Base-by-base conservation (phyloP, 1,284 basidiomycete species). In the Meira miltonrushii region DNA sequence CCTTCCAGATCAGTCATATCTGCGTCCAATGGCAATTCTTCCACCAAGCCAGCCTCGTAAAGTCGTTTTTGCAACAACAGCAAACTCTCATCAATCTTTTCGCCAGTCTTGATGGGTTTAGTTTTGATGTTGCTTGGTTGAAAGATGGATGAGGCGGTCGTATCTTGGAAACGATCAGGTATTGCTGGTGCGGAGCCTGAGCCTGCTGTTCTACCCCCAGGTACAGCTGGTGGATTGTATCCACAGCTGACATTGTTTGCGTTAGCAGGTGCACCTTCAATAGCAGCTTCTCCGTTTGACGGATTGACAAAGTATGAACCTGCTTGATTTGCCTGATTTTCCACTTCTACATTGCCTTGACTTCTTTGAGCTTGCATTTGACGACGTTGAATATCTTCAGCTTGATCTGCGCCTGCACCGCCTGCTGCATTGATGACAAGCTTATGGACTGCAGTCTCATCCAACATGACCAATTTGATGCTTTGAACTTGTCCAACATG, bases 401-500 rank as follows among this genome's bases (percentile, higher is more conserved):
- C 49, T 11, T 47, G 51, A 17, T 66, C 66, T 17, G 53, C 67
- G 28, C 55, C 66, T 66, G 64, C 43, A 72, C 78, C 59, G 79
- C 81, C 28, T 79, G 62, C 47, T 28, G 64, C 66, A 41, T 65
- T 68, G 38, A 62, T 58, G 43, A 62, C 65, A 19, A 78, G 61
- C 64, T 74, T 68, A 39, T 66, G 57, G 2, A 76, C 63, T n/a
- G 73, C 70, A 19, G 67, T 68, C 23, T 71, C 65, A 56, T 75
- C 69, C 66, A 77, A 66, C 67, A 86, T 83, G 49, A 95, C 80
- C 28, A 96, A 80, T 72, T 86, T 88, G 78, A 98, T 84, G 70
- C 87, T 89, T 81, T 99, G 94, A 5, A 98, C 90, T 76, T 97
- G 93, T 0, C 89, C 92, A 58, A 94, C 87, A 79, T 99, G 94